Conservation (phyloP, 2,329 filamentous ascomycete species). For the Aspergillus bombycis region DNA sequence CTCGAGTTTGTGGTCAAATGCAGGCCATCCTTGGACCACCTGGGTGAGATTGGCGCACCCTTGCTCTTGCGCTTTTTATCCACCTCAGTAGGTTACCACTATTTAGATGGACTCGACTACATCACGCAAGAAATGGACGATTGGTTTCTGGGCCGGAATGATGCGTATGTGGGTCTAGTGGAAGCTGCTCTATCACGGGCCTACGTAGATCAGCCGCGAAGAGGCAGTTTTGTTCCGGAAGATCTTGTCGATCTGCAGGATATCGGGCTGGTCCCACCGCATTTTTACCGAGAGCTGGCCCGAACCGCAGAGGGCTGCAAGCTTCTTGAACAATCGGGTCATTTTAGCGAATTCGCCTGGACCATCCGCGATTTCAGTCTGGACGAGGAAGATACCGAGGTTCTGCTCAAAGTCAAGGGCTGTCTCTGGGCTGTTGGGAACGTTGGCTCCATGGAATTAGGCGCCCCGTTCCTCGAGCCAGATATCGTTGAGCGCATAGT, state of each 20-base stretch:
- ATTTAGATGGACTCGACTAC: constrained; percentile 94
- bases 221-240: constrained; percentile 55
- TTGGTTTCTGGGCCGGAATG: constrained; percentile 96
- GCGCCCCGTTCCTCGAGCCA: constrained; percentile 86
- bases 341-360: constrained; percentile 89
- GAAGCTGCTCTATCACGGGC: constrained; percentile 92
- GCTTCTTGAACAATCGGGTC: constrained; percentile 86
- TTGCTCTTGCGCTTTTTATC: constrained; percentile 89
- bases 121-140: constrained; percentile 99
- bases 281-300: constrained; percentile 95
- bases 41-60: constrained; percentile 95
- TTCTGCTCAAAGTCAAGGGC: constrained; percentile 91
- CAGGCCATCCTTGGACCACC: constrained; percentile 87
- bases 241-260: constrained; percentile 62
- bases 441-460: constrained; percentile 96
- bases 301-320: constrained; percentile 91
- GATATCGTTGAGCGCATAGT: constrained; percentile 89
- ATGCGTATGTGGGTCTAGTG: constrained; percentile 91
- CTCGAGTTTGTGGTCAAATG: constrained; percentile 97
- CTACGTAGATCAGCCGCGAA: constrained; percentile 61
- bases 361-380: constrained; percentile 88
- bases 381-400: constrained; percentile 81
- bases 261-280: constrained; percentile 75
- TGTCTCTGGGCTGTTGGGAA: constrained; percentile 98
- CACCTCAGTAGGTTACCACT: constrained; percentile 96